Percentiles rank a stretch among this genome's conserved stretches.
Evolutionary conservation across 306 rosid species (phyloP).

Genomic region (Prunus mongolica): DNA sequence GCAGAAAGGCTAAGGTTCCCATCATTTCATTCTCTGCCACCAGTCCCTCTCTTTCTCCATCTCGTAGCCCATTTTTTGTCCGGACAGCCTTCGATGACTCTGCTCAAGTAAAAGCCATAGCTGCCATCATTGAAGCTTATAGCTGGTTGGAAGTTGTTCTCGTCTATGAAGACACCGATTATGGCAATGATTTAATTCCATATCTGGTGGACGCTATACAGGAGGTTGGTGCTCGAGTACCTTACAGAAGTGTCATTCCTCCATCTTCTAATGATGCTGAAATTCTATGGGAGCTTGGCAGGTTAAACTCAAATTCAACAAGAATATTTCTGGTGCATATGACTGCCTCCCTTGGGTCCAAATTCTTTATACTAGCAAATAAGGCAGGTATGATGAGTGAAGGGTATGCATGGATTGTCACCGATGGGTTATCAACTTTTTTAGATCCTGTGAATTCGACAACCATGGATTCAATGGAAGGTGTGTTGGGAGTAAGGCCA

Average conservation of each 20-base stretch:
- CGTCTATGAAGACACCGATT: slow-evolving; percentile 34
- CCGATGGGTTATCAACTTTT: slow-evolving; percentile 15
- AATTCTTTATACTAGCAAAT: slow-evolving; percentile 21
- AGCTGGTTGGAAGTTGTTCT: slow-evolving; percentile 36
- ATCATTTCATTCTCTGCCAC: too few relatives aligned
- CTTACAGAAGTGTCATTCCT: slow-evolving; percentile 20
- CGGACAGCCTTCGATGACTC: slow-evolving; percentile 18
- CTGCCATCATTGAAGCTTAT: slow-evolving; percentile 17
- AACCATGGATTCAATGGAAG: slow-evolving; percentile 31
- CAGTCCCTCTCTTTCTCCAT: too few relatives aligned
- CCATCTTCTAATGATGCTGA: neutral
- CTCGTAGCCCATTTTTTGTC: slow-evolving; percentile 10
- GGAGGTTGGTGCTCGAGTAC: slow-evolving; percentile 7
- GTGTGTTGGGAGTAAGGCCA: slow-evolving; percentile 38
- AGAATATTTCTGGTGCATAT: slow-evolving; percentile 32
- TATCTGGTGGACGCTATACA: slow-evolving; percentile 27
- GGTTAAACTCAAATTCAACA: neutral
- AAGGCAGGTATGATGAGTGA: slow-evolving; percentile 21
- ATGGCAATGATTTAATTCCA: slow-evolving; percentile 37
- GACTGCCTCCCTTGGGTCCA: slow-evolving; percentile 15
- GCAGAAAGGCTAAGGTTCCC: too few relatives aligned
- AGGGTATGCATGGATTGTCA: slow-evolving; percentile 26
- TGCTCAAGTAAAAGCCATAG: slow-evolving; percentile 30
- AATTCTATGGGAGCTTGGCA: slow-evolving; percentile 10
- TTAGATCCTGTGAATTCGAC: slow-evolving; percentile 1